Evolutionary conservation across 225 moss, liverwort and hornwort species (phyloP).

Genomic region (Antitrichia curtipendula): DNA sequence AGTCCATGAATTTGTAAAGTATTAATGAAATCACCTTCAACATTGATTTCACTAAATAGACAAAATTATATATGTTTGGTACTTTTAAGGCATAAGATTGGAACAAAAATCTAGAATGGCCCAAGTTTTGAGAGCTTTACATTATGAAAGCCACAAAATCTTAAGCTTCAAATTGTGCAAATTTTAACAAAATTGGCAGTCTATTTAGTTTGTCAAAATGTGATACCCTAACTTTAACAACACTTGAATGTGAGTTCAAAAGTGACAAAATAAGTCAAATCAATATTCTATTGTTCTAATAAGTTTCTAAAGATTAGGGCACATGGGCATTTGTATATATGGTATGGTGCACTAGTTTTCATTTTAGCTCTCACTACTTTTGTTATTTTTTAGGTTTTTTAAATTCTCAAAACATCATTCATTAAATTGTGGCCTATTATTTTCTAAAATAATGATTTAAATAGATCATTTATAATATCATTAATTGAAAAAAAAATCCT

Average conservation of each 20-base stretch:
- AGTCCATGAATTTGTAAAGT: background rate
- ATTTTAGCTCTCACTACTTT: background rate
- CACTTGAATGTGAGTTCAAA: rapidly evolving
- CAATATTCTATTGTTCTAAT: background rate
- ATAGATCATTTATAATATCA: background rate
- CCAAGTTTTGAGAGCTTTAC: background rate
- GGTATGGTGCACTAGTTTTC: rapidly evolving
- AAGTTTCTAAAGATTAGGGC: background rate
- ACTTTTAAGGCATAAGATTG: background rate
- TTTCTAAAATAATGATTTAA: background rate
- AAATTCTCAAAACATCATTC: background rate
- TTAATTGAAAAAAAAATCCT: background rate
- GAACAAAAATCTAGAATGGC: background rate
- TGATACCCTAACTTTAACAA: background rate
- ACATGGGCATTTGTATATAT: background rate
- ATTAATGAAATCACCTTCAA: background rate
- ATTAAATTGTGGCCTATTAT: background rate
- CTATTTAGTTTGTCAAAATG: background rate
- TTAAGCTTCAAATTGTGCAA: background rate
- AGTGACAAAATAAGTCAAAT: background rate
- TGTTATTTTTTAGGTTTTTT: background rate
- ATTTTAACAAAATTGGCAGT: background rate
- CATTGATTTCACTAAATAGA: background rate
- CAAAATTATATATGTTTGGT: background rate
- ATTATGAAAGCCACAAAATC: background rate